A percentile compares a stretch with the other conserved stretches of the same genome.
Conservation (phyloP, 768 basidiomycete species). For the Suillus ampliporus region DNA sequence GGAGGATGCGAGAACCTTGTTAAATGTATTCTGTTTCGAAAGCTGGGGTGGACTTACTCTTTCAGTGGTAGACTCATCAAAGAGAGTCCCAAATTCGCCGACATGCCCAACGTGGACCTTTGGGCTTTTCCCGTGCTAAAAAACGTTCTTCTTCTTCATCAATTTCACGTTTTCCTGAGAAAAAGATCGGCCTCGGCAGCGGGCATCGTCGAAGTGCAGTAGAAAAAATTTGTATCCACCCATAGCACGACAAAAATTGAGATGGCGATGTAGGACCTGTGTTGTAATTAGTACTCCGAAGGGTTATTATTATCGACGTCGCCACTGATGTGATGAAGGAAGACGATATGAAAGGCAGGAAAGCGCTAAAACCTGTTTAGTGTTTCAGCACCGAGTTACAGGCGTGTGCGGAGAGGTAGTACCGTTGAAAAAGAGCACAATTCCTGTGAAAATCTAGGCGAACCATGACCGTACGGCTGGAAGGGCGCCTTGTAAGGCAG, state of each 20-base stretch:
- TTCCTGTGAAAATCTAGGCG: slow-evolving; percentile 54
- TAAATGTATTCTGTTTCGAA: background rate
- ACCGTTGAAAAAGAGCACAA: slow-evolving; percentile 66
- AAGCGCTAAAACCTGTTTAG: slow-evolving; percentile 23
- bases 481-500: slow-evolving; percentile 62
- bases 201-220: slow-evolving; percentile 31
- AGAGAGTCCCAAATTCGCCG: slow-evolving; percentile 19
- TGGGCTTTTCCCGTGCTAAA: slow-evolving; percentile 47
- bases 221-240: slow-evolving; percentile 32
- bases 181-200: slow-evolving; percentile 62
- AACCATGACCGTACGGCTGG: slow-evolving; percentile 65
- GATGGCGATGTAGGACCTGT: slow-evolving; percentile 21
- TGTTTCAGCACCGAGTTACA: slow-evolving; percentile 10
- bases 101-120: slow-evolving; percentile 37
- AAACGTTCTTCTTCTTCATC: slow-evolving; percentile 65
- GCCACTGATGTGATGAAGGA: slow-evolving; percentile 64
- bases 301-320: slow-evolving; percentile 12
- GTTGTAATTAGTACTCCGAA: slow-evolving; percentile 10
- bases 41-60: background rate
- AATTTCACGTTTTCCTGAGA: slow-evolving; percentile 60
- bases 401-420: slow-evolving; percentile 19
- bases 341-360: slow-evolving; percentile 51
- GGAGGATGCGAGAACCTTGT: background rate
- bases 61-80: background rate
- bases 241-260: slow-evolving; percentile 20